These are phyloP conservation scores for Phytophthora ramorum DNA, from an alignment of 352 stramenopile species.

Conservation along the genomic window DNA sequence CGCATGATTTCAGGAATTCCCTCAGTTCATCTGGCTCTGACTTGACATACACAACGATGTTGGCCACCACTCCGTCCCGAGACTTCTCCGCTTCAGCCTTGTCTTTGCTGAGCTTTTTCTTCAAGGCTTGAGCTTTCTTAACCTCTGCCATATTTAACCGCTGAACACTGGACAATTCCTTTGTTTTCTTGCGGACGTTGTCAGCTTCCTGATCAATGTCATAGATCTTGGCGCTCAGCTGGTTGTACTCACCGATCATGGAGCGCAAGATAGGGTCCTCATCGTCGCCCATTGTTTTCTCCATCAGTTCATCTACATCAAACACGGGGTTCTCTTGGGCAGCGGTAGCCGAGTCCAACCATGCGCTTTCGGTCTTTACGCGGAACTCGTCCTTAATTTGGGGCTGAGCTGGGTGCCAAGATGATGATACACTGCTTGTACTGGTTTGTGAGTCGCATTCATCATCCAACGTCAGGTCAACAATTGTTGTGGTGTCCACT, in stretches of 20 bases:
- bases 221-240: conserved; percentile 51
- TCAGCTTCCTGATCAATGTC: conserved; percentile 49
- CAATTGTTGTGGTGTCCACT: conserved; percentile 25
- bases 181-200: conserved; percentile 39
- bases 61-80: conserved; percentile 59
- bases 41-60: conserved; percentile 59
- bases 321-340: conserved; percentile 21
- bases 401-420: conserved; percentile 8
- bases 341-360: conserved; percentile 31
- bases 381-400: conserved; percentile 37
- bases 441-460: conserved; percentile 28
- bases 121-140: conserved; percentile 10
- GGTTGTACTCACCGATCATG: conserved; percentile 72
- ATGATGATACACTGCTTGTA: conserved; percentile 1
- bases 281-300: conserved; percentile 46
- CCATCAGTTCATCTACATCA: conserved; percentile 43
- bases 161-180: conserved; percentile 39
- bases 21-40: conserved; percentile 44
- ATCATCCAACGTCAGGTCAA: conserved; percentile 51
- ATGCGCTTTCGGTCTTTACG: conserved; percentile 40
- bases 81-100: conserved; percentile 41
- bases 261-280: conserved; percentile 58
- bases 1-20: conserved; percentile 44
- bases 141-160: conserved; percentile 49
- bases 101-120: conserved; percentile 31